These are phyloP conservation scores for Schizochytrium sp. DNA, from an alignment of 108 stramenopile species.

Conservation along the genomic window DNA sequence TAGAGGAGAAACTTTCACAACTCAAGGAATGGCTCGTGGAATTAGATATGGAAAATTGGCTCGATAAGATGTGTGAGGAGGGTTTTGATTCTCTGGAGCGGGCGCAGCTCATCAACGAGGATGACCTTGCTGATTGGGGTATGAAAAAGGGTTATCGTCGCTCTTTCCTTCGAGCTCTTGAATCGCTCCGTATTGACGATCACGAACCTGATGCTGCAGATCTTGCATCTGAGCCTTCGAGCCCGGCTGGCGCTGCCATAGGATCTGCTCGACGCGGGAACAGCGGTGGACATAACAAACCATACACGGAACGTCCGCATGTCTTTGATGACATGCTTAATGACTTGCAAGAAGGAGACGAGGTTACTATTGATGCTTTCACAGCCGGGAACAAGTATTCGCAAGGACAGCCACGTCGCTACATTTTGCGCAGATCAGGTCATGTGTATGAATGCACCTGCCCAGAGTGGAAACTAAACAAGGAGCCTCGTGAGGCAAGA, in stretches of 20 bases:
- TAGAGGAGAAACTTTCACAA: not conserved
- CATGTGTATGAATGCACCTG: conserved; percentile 23
- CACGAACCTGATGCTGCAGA: not conserved
- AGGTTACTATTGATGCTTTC: conserved; percentile 24
- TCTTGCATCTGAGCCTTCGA: too few species aligned
- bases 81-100: conserved; percentile 67
- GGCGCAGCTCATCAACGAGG: conserved; percentile 54
- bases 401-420: conserved; percentile 4
- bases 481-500: conserved; percentile 22
- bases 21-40: conserved; percentile 62
- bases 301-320: too few species aligned
- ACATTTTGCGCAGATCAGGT: not conserved
- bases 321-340: not conserved
- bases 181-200: not conserved
- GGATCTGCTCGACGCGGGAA: too few species aligned
- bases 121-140: conserved; percentile 65
- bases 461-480: conserved; percentile 44
- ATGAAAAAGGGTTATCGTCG: conserved; percentile 65
- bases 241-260: not conserved
- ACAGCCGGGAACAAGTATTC: conserved; percentile 59
- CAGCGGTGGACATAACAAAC: too few species aligned
- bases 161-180: conserved; percentile 17
- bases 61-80: conserved; percentile 36
- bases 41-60: conserved; percentile 60
- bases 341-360: conserved; percentile 46